These are phyloP conservation scores for Eucalyptus curtisii DNA, from an alignment of 345 rosid species.

Conservation along the genomic window DNA sequence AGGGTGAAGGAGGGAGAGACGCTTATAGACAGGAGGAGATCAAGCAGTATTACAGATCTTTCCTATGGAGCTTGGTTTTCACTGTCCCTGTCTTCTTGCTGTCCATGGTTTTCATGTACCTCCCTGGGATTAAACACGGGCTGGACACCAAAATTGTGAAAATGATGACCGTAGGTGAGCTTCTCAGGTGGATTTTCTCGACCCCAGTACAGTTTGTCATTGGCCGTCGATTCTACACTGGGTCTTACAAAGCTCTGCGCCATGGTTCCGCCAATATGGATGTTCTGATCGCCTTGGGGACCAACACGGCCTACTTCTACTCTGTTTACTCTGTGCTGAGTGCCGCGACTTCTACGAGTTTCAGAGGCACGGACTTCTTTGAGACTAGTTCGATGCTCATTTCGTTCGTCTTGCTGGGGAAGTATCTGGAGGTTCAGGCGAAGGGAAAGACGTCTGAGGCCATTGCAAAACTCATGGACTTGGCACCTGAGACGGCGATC, in stretches of 20 bases:
- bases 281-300: slow-evolving; percentile 82
- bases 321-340: slow-evolving; percentile 68
- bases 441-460: slow-evolving; percentile 92
- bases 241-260: slow-evolving; percentile 75
- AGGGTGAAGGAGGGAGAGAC: slow-evolving; percentile 56
- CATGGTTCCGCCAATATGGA: slow-evolving; percentile 92
- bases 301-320: slow-evolving; percentile 89
- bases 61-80: slow-evolving; percentile 82
- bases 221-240: slow-evolving; percentile 70
- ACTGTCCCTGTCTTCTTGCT: slow-evolving; percentile 71
- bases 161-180: slow-evolving; percentile 61
- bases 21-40: slow-evolving; percentile 47
- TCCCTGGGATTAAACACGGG: slow-evolving; percentile 49
- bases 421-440: slow-evolving; percentile 79
- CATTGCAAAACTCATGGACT: slow-evolving; percentile 86
- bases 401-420: slow-evolving; percentile 81
- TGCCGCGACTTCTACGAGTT: slow-evolving; percentile 54
- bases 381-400: slow-evolving; percentile 98
- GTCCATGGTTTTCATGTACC: slow-evolving; percentile 78
- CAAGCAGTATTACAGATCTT: slow-evolving; percentile 48
- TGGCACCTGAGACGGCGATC: slow-evolving; percentile 67
- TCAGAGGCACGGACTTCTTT: slow-evolving; percentile 68
- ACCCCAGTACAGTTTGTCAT: slow-evolving; percentile 87
- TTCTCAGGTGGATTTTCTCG: slow-evolving; percentile 56
- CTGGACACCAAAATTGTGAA: slow-evolving; percentile 58